Conservation (phyloP, 2,329 filamentous ascomycete genomes). For the Talaromyces sp. region DNA sequence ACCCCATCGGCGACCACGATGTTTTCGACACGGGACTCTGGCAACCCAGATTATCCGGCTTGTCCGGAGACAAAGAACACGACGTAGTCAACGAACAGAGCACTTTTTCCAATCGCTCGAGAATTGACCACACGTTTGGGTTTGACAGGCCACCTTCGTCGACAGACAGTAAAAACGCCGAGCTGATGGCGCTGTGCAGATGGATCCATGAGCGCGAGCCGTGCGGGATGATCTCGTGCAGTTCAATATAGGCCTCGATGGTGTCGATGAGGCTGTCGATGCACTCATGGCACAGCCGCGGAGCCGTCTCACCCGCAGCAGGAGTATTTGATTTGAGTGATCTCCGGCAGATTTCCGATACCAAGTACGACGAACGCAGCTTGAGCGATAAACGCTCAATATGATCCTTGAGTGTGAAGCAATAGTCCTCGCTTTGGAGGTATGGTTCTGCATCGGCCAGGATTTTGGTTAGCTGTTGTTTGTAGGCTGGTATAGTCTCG, state of each 20-base stretch:
- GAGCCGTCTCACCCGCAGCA: conserved; percentile 24
- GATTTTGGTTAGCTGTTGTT: conserved; percentile 52
- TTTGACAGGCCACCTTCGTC: conserved; percentile 40
- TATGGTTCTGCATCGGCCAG: conserved; percentile 53
- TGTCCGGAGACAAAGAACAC: conserved; percentile 19
- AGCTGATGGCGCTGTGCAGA: conserved; percentile 43
- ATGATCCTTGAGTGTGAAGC: conserved; percentile 42
- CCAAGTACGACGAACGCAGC: conserved; percentile 57
- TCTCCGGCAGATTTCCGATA: conserved; percentile 57
- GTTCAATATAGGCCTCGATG: conserved; percentile 56
- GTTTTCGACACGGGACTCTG: conserved; percentile 9
- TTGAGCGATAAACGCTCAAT: conserved; percentile 57
- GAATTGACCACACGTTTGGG: conserved; percentile 32
- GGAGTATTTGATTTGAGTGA: conserved; percentile 46
- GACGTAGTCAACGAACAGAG: conserved; percentile 33
- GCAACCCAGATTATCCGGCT: not conserved
- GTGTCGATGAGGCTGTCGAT: conserved; percentile 51
- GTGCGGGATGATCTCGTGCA: conserved; percentile 40
- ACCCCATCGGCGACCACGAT: conserved; percentile 10
- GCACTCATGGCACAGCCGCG: conserved; percentile 47
- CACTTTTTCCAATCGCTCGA: conserved; percentile 38
- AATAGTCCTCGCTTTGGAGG: conserved; percentile 48
- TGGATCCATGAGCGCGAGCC: conserved; percentile 43
- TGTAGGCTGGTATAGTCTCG: conserved; percentile 51
- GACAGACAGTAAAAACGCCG: conserved; percentile 42